Evolutionary conservation across 2,329 filamentous ascomycete species (phyloP).

Genomic region (Drechslerella coelobrocha): DNA sequence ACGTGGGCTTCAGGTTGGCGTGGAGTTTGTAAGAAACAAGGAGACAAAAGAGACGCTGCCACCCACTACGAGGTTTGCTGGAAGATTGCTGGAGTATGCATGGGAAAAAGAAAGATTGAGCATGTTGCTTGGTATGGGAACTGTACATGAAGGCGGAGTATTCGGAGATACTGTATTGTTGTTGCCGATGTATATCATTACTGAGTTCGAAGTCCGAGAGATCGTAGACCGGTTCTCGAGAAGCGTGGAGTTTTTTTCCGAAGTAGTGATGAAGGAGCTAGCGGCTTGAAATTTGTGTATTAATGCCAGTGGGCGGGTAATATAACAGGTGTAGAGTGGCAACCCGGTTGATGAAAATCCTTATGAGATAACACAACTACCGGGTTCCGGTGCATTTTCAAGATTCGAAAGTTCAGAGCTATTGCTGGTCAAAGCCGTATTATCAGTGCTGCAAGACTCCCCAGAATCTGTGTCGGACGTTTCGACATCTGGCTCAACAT

Average conservation of each 20-base stretch:
- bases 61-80: constrained; percentile 19
- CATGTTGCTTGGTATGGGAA: constrained; percentile 42
- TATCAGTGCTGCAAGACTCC: constrained; percentile 29
- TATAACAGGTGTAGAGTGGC: background rate
- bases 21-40: constrained; percentile 66
- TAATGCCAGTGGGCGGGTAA: too few species aligned
- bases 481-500: constrained; percentile 21
- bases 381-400: background rate
- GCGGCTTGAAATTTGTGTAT: background rate
- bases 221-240: constrained; percentile 31
- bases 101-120: constrained; percentile 46
- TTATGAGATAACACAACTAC: constrained; percentile 30
- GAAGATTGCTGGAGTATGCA: constrained; percentile 27
- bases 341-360: background rate
- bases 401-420: constrained; percentile 6
- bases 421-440: constrained; percentile 23
- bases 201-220: constrained; percentile 27
- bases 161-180: constrained; percentile 35
- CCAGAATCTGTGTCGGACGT: constrained; percentile 42
- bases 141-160: constrained; percentile 24
- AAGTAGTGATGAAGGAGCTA: constrained; percentile 16
- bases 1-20: constrained; percentile 66
- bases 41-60: constrained; percentile 62
- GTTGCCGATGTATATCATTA: constrained; percentile 43
- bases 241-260: constrained; percentile 31